A percentile compares a stretch with the other conserved stretches of the same genome.
Conservation (phyloP, 768 basidiomycete genomes). For the Pleurotus djamor region DNA sequence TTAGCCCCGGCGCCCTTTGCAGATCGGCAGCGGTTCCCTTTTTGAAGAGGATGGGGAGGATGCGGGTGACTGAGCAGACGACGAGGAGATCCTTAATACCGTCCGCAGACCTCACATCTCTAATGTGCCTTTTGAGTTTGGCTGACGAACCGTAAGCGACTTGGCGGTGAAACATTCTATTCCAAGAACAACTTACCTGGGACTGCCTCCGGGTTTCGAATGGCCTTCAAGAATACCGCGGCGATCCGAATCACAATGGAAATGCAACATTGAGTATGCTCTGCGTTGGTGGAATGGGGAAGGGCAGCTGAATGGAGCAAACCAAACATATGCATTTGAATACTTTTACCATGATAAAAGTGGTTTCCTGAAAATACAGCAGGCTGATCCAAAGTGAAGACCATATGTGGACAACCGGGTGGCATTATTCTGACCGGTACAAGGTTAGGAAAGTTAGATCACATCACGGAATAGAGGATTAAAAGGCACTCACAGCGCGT, state of each 20-base stretch:
- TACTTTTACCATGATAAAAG: background rate
- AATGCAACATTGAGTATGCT: background rate
- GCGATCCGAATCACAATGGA: background rate
- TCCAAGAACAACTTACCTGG: background rate
- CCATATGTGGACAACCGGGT: background rate
- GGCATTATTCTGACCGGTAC: background rate
- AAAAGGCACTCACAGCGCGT: background rate
- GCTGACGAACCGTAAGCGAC: background rate
- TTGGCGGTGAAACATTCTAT: background rate
- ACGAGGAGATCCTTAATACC: constrained; percentile 2
- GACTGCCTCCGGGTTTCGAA: background rate
- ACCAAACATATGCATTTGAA: background rate
- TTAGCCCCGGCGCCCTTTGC: background rate
- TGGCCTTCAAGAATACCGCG: background rate
- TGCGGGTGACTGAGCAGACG: background rate
- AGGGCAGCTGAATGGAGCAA: background rate
- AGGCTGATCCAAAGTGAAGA: background rate
- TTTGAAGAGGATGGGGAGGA: background rate
- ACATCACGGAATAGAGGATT: background rate
- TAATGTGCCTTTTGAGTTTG: background rate
- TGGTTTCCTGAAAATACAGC: background rate
- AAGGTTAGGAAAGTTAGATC: background rate
- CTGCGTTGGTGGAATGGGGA: background rate
- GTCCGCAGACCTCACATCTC: background rate
- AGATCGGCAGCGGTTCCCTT: background rate